Percentiles rank a stretch among this genome's conserved stretches.
These are phyloP conservation scores for Sclerotinia borealis DNA, from an alignment of 2,329 filamentous ascomycete species.

Conservation along the genomic window DNA sequence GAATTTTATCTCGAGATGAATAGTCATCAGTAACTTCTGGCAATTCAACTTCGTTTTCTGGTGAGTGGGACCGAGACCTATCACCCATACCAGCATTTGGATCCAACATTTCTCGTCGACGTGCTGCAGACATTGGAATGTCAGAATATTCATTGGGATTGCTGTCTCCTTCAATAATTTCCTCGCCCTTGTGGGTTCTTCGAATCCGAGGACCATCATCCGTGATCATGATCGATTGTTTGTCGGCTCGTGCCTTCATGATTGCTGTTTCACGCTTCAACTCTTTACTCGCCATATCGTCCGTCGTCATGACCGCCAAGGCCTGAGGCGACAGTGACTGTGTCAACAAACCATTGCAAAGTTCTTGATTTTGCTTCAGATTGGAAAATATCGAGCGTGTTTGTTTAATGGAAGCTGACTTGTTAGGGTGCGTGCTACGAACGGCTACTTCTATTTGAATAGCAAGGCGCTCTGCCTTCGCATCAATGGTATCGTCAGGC, in stretches of 20 bases:
- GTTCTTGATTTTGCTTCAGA: slow-evolving; percentile 77
- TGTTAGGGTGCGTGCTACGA: slow-evolving; percentile 47
- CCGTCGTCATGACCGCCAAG: slow-evolving; percentile 79
- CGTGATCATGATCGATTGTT: slow-evolving; percentile 76
- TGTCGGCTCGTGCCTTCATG: slow-evolving; percentile 72
- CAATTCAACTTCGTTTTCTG: slow-evolving; percentile 31
- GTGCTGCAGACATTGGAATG: slow-evolving; percentile 25
- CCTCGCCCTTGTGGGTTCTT: slow-evolving; percentile 91
- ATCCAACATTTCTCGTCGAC: slow-evolving; percentile 37
- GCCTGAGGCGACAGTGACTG: slow-evolving; percentile 65
- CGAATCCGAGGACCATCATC: slow-evolving; percentile 70
- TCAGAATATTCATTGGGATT: slow-evolving; percentile 29
- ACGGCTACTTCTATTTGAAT: slow-evolving; percentile 74
- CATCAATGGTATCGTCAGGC: slow-evolving; percentile 56
- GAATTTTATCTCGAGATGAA: slow-evolving; percentile 27
- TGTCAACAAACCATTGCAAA: slow-evolving; percentile 70
- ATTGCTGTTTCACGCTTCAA: slow-evolving; percentile 70
- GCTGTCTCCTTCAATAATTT: slow-evolving; percentile 73
- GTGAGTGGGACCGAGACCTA: slow-evolving; percentile 33
- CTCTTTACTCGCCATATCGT: slow-evolving; percentile 89
- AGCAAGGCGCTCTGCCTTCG: slow-evolving; percentile 63
- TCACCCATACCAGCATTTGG: slow-evolving; percentile 32
- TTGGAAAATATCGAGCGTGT: slow-evolving; percentile 77
- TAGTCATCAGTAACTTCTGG: slow-evolving; percentile 30
- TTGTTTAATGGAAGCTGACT: slow-evolving; percentile 52